phyloP scores from a whole-genome alignment of 257 asterid species.

The Nicotiana tabacum region DNA sequence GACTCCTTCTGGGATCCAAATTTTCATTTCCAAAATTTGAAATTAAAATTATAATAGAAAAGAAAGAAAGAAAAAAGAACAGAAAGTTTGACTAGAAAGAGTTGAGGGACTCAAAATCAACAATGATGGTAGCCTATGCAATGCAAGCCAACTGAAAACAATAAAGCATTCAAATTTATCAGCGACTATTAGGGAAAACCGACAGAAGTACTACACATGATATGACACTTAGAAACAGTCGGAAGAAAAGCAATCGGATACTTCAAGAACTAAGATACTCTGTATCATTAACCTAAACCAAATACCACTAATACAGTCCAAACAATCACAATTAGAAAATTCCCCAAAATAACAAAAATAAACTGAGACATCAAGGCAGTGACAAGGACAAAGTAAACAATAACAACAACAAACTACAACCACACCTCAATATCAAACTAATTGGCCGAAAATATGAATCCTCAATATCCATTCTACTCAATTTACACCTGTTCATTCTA shows the following conservation, averaged over 20 bases:
- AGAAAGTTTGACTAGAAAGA: not conserved
- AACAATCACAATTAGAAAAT: not conserved
- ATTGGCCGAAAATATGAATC: not conserved
- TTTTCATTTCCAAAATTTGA: not conserved
- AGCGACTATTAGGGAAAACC: not conserved
- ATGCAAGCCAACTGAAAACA: not conserved
- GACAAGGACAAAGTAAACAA: not conserved
- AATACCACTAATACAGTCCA: not conserved
- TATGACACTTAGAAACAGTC: not conserved
- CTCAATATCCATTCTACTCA: not conserved
- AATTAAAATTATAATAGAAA: not conserved
- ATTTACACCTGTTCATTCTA: not conserved
- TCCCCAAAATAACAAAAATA: not conserved
- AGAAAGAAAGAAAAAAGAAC: not conserved
- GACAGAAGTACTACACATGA: not conserved
- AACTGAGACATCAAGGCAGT: not conserved
- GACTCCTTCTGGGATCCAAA: not conserved
- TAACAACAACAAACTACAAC: not conserved
- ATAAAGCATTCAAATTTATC: not conserved
- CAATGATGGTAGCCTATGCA: not conserved
- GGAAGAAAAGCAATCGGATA: not conserved
- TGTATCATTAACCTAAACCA: not conserved
- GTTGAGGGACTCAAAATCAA: constrained; percentile 1
- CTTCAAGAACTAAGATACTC: not conserved
- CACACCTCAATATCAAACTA: not conserved